A percentile compares a stretch with the other conserved stretches of the same genome.
Evolutionary conservation across 805 yeast species (phyloP).

Genomic region (Teunomyces cretensis): DNA sequence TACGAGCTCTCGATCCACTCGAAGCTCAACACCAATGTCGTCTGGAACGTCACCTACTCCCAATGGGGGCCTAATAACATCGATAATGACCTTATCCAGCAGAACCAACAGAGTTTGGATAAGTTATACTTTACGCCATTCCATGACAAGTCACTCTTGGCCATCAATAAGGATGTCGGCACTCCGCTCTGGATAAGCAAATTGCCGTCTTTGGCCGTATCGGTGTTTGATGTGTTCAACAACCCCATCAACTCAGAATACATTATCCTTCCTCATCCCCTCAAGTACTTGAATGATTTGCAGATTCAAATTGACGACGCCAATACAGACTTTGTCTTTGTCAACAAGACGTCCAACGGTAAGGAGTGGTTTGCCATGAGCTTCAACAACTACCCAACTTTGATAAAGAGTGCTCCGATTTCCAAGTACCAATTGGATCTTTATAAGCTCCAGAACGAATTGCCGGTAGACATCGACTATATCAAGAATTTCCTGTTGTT

Average conservation of each 20-base stretch:
- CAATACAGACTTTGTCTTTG: slow-evolving; percentile 49
- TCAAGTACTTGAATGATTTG: slow-evolving; percentile 39
- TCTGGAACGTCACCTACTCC: slow-evolving; percentile 85
- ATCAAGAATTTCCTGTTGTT: slow-evolving; percentile 18
- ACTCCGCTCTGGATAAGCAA: slow-evolving; percentile 78
- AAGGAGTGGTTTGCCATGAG: slow-evolving; percentile 86
- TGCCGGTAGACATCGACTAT: slow-evolving; percentile 15
- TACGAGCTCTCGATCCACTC: slow-evolving; percentile 79
- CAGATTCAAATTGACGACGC: slow-evolving; percentile 22
- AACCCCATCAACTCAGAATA: slow-evolving; percentile 28
- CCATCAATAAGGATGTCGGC: slow-evolving; percentile 66
- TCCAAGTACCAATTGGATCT: slow-evolving; percentile 56
- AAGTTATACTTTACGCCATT: slow-evolving; percentile 79
- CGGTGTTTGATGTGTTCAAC: slow-evolving; percentile 73
- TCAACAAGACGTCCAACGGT: slow-evolving; percentile 63
- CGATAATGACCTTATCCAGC: slow-evolving; percentile 56
- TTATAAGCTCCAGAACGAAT: slow-evolving; percentile 22
- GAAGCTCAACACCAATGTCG: slow-evolving; percentile 50
- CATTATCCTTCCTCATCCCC: slow-evolving; percentile 69
- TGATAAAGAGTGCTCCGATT: slow-evolving; percentile 76
- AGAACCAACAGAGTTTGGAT: slow-evolving; percentile 59
- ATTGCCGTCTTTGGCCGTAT: slow-evolving; percentile 69
- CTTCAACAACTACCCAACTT: slow-evolving; percentile 70
- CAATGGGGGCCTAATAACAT: slow-evolving; percentile 91
- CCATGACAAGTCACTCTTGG: slow-evolving; percentile 76